These are phyloP conservation scores for Colletotrichum orchidophilum DNA, from an alignment of 2,329 filamentous ascomycete species.

Conservation along the genomic window DNA sequence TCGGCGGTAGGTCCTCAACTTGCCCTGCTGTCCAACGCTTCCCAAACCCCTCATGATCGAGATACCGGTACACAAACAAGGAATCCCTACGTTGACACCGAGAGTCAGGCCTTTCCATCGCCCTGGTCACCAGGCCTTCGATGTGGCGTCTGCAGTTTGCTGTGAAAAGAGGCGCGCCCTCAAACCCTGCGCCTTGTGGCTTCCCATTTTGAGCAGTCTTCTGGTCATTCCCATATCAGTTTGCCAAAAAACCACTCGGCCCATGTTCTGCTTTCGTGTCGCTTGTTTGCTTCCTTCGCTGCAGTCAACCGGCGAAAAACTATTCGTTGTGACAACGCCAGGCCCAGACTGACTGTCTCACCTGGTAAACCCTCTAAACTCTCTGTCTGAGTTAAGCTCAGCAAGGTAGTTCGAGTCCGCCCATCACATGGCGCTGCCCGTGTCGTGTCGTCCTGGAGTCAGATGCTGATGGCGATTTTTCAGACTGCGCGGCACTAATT, in stretches of 20 bases:
- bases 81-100: not conserved
- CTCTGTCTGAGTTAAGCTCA: not conserved
- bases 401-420: not conserved
- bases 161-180: not conserved
- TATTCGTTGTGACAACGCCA: not conserved
- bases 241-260: not conserved
- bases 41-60: not conserved
- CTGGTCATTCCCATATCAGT: not conserved
- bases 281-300: not conserved
- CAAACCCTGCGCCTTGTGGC: not conserved
- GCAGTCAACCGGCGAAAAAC: not conserved
- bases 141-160: not conserved
- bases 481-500: too few relatives aligned
- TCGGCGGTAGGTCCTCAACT: not conserved
- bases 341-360: not conserved
- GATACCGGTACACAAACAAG: not conserved
- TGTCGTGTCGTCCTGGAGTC: too few relatives aligned
- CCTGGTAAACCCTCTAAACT: not conserved
- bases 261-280: not conserved
- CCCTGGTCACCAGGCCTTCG: not conserved
- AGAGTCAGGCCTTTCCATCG: not conserved
- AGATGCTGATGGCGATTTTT: too few relatives aligned
- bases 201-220: not conserved
- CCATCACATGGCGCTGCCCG: not conserved
- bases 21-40: not conserved